Conservation (phyloP, 805 yeast genomes). For the Wickerhamiella kurtzmanii region DNA sequence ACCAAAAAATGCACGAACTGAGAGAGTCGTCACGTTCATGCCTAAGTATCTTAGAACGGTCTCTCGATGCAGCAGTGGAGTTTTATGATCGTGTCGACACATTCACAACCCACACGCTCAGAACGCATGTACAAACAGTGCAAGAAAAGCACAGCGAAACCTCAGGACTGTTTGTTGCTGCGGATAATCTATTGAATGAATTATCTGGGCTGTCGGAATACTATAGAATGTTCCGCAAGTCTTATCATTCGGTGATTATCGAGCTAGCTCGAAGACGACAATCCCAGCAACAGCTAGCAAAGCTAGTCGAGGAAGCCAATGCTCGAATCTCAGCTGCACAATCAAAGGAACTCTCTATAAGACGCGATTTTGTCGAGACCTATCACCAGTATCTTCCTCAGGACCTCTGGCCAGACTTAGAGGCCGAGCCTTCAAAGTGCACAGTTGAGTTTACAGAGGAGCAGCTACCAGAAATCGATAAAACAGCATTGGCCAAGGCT, state of each 20-base stretch:
- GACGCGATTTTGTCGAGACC: slow-evolving; percentile 33
- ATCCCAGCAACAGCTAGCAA: slow-evolving; percentile 30
- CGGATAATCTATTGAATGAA: slow-evolving; percentile 24
- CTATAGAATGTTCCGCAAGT: slow-evolving; percentile 36
- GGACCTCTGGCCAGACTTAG: slow-evolving; percentile 37
- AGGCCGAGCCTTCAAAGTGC: slow-evolving; percentile 24
- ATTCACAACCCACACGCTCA: slow-evolving; percentile 15
- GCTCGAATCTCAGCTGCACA: slow-evolving; percentile 29
- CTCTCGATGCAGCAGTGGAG: slow-evolving; percentile 17
- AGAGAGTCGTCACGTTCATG: slow-evolving; percentile 13
- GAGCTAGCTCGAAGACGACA: slow-evolving; percentile 41
- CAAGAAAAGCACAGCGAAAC: slow-evolving; percentile 16
- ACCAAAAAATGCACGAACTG: slow-evolving; percentile 7
- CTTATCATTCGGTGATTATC: slow-evolving; percentile 39
- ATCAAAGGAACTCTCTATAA: slow-evolving; percentile 31
- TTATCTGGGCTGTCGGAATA: slow-evolving; percentile 34
- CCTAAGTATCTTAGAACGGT: slow-evolving; percentile 15
- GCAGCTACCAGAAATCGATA: slow-evolving; percentile 14
- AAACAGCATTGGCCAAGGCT: slow-evolving; percentile 5
- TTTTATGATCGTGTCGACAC: slow-evolving; percentile 11
- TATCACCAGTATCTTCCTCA: slow-evolving; percentile 47
- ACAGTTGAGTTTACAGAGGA: slow-evolving; percentile 14
- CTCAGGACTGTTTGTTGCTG: slow-evolving; percentile 19
- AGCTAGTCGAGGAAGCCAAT: slow-evolving; percentile 32
- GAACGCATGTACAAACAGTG: slow-evolving; percentile 13